These are phyloP conservation scores for Trichoderma asperelloides DNA, from an alignment of 495 filamentous ascomycete genomes.

Conservation along the genomic window DNA sequence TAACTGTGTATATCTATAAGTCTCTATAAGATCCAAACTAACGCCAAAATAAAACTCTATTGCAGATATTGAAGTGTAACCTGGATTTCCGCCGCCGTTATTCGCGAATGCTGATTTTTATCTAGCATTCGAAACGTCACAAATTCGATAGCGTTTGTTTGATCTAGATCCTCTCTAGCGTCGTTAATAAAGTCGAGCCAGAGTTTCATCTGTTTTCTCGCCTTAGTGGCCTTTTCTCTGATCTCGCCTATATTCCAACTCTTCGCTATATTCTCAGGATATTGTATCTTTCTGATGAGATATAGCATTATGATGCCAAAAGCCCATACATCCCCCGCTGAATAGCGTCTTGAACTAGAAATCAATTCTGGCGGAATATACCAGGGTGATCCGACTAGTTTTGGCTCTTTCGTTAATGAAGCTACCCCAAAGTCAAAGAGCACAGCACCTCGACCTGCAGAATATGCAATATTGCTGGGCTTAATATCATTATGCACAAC, in stretches of 20 bases:
- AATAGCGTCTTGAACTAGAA: neutral
- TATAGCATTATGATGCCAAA: neutral
- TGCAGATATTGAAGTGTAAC: too few species aligned
- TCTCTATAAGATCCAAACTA: too few species aligned
- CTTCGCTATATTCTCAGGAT: neutral
- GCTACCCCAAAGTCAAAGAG: neutral
- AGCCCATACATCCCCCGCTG: neutral
- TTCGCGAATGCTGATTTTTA: neutral
- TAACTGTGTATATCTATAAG: too few species aligned
- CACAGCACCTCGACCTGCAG: neutral
- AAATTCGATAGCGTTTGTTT: neutral
- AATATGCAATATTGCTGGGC: neutral
- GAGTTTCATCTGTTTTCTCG: neutral
- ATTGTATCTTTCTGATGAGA: neutral
- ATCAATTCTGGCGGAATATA: neutral
- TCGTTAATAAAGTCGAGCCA: neutral
- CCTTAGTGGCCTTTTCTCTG: neutral
- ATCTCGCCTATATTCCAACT: neutral
- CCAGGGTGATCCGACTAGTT: neutral
- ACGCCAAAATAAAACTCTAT: too few species aligned
- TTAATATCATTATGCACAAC: slow-evolving; percentile 3
- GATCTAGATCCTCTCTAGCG: neutral
- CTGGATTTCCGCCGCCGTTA: neutral
- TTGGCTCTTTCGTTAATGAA: too few species aligned
- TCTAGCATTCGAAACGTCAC: neutral